Evolutionary conservation across 1,139 yeast species (phyloP).

Genomic region (Yamadazyma sp.): DNA sequence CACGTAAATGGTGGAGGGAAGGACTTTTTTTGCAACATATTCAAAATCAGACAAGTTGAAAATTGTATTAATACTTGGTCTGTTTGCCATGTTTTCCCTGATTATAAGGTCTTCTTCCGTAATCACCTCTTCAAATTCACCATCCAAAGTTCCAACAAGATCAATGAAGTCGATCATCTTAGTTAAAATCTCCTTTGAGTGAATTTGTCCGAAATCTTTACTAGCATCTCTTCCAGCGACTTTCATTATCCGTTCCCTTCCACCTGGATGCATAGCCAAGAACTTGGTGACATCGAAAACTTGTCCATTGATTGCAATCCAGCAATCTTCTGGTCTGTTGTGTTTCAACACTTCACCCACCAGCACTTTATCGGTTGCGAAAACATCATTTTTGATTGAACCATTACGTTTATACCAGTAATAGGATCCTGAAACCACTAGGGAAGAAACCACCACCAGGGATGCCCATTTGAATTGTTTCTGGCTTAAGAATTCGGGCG

Average conservation of each 20-base stretch:
- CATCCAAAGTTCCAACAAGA: slow-evolving; percentile 12
- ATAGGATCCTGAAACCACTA: not conserved
- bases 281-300: slow-evolving; percentile 29
- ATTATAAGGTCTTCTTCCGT: slow-evolving; percentile 10
- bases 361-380: not conserved
- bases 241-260: slow-evolving; percentile 21
- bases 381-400: slow-evolving; percentile 2
- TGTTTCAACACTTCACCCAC: slow-evolving; percentile 8
- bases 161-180: slow-evolving; percentile 14
- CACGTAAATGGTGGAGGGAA: slow-evolving; percentile 75
- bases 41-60: slow-evolving; percentile 70
- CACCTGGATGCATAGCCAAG: slow-evolving; percentile 25
- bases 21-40: slow-evolving; percentile 66
- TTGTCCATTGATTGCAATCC: slow-evolving; percentile 28
- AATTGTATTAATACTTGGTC: slow-evolving; percentile 56
- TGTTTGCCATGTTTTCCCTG: slow-evolving; percentile 7
- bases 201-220: slow-evolving; percentile 17
- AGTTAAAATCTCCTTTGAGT: slow-evolving; percentile 19
- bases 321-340: slow-evolving; percentile 10
- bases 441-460: not conserved
- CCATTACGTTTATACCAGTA: not conserved
- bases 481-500: no score
- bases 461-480: no score
- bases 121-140: slow-evolving; percentile 10
- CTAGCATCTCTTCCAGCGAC: slow-evolving; percentile 29